Evolutionary conservation across 345 rosid genomes (phyloP), one percentile per base, ranked within the genome.

Genomic region (Murraya koenigii): DNA sequence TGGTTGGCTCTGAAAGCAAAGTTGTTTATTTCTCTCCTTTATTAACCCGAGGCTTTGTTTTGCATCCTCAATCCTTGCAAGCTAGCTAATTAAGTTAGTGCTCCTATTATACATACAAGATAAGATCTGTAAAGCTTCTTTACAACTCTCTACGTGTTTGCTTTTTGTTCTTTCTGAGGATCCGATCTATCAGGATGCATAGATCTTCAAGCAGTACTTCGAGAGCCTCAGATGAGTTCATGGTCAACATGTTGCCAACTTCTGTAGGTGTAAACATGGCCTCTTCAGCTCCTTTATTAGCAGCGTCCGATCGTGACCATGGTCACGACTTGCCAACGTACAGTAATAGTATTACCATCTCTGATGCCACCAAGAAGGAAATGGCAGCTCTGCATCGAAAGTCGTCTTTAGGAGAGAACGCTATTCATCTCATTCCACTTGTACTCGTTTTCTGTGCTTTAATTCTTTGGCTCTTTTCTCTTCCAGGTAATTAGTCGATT

Each of bases 371-470:
- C 68, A 87, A 91, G 81, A 93, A 91, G 85, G 94, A 87, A 38
- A 6, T 44, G 49, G 49, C 78, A 4, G 74, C 68, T 20, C 38
- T 72, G 69, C 83, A 80, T 44, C 71, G 72, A 2, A 85, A 79
- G 77, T 54, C 81, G n/a, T 44, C 0, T 13, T 54, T 47, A 2
- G 88, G 88, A 68, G 84, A 87, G 75, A 79, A 77, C 75, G 82
- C 83, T 6, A 58, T 93, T 63, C 94, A 91, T 64, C 55, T 91
- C 30, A 90, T 93, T 74, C 98, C 98, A n/a, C 73, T 86, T 25
- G 82, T 88, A 77, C 82, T 89, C 2, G 23, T 89, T 77, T 81
- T 91, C 3, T 93, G 96, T 76, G 90, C 78, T 84, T 83, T 91
- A 10, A 79, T 80, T 80, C 94, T 89, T 17, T 90, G 97, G 94